Base-by-base conservation (phyloP, 306 rosid genomes). In the Crotalaria pallida region DNA sequence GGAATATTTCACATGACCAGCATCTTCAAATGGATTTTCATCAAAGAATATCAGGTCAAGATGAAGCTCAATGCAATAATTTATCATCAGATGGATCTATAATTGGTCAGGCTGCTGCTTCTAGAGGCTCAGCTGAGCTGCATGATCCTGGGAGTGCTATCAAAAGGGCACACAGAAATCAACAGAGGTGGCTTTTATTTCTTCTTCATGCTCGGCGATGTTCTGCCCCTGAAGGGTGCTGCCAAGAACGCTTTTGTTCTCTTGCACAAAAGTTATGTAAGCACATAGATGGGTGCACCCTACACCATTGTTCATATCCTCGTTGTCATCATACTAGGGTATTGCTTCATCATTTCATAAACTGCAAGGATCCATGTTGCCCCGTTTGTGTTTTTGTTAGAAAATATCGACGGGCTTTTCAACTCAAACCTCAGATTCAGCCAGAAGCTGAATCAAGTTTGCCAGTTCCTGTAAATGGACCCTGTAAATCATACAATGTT, bases 121-220 rank as follows among this genome's bases (percentile, higher is more conserved):
- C 86, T 56, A 82, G 84, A 77, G 81, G 74, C 56, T 68, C 80
- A 41, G 29, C 84, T 65, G 85, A 78, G 77, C 77, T 71, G 50
- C 74, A 67, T 44, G 89, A 83, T 76, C 34, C 80, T 6, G 58
- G 57, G 7, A 66, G 29, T 77, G 66, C 56, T 55, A 43, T 48
- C n/a, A 69, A 78, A 13, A 79, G 43, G 18, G 84, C 79, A 15
- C 88, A 78, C 58, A 64, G 70, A 72, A 87, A 89, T 81, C 99
- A 95, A 72, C 97, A 86, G 72, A 87, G 80, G 73, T 95, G 99
- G 99, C 96, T 95, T 80, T 73, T 95, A 74, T 95, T 95, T 82
- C 76, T 95, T 58, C 78, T 82, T 49, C 99, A 95, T 83, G 99
- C 99, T 17, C 87, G 92, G 41, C 73, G 83, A 3, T 95, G 99